A percentile compares a stretch with the other conserved stretches of the same genome.
phyloP scores from a whole-genome alignment of 176 grass and related monocot genomes.

The Pontederia paniculata region DNA sequence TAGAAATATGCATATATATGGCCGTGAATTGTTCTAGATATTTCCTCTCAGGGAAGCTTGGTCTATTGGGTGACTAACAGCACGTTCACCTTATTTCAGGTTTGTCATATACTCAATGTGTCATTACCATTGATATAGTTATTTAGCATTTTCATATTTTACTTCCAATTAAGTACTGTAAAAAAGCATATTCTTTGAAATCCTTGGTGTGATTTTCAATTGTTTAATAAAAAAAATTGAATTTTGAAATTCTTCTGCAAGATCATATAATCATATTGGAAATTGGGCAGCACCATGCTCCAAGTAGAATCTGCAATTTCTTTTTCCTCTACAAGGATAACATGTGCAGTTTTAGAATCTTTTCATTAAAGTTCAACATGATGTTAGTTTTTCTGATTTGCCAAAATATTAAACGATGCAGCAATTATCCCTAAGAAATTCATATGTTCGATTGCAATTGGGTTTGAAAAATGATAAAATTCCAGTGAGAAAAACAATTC shows the following conservation, averaged over 20 bases:
- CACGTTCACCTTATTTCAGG: conserved; percentile 66
- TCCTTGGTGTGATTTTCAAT: no score
- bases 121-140: not conserved
- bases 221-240: no score
- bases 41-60: conserved; percentile 78
- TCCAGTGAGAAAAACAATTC: conserved; percentile 3
- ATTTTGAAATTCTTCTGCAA: no score
- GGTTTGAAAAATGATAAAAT: conserved; percentile 39
- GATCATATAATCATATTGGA: no score
- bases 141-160: not conserved
- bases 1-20: no score
- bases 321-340: no score
- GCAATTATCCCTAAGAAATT: conserved; percentile 70
- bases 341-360: no score
- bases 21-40: no score
- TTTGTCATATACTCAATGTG: conserved; percentile 3
- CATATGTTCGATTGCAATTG: conserved; percentile 29
- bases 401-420: conserved; percentile 31
- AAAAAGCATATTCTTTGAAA: no score
- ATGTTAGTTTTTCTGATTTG: conserved; percentile 23
- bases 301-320: no score
- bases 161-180: no score
- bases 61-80: conserved; percentile 90
- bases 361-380: not conserved
- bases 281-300: no score